Evolutionary conservation across 768 basidiomycete species (phyloP).

Genomic region (Collybiopsis luxurians): DNA sequence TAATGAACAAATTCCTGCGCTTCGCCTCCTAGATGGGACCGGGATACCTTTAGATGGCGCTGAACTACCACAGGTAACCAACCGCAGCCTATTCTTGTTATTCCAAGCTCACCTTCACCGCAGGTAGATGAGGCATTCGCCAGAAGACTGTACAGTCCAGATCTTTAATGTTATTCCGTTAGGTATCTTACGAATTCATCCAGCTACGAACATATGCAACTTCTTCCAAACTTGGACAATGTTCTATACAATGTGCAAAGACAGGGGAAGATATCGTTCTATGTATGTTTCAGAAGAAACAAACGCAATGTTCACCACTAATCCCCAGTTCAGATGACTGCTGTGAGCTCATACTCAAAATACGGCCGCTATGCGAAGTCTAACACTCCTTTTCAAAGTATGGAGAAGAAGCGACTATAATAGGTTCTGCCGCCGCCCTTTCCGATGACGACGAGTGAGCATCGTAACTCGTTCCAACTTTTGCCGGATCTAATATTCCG

Average conservation of each 20-base stretch:
- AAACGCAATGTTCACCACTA: no score
- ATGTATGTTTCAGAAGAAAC: constrained; percentile 54
- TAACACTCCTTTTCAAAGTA: constrained; percentile 42
- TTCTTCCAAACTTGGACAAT: constrained; percentile 82
- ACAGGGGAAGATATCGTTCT: constrained; percentile 91
- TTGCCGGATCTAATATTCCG: no score
- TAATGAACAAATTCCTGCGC: constrained; percentile 75
- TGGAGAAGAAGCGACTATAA: constrained; percentile 88
- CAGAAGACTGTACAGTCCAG: constrained; percentile 48
- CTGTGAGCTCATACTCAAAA: constrained; percentile 55
- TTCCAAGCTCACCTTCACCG: neutral
- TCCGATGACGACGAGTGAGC: constrained; percentile 81
- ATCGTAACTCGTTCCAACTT: neutral
- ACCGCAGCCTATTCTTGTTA: neutral
- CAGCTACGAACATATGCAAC: constrained; percentile 77
- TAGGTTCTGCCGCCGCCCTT: constrained; percentile 87
- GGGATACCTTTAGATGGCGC: constrained; percentile 75
- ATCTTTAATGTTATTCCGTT: neutral
- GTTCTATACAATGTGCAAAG: constrained; percentile 90
- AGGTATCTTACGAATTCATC: neutral
- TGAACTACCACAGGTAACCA: constrained; percentile 67
- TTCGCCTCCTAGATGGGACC: constrained; percentile 78
- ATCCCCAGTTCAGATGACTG: constrained; percentile 61
- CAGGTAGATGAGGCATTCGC: constrained; percentile 72
- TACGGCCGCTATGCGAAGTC: neutral